Evolutionary conservation across 352 stramenopile species (phyloP), one percentile per base, ranked within the genome.

Genomic region (Phytophthora tubulina): DNA sequence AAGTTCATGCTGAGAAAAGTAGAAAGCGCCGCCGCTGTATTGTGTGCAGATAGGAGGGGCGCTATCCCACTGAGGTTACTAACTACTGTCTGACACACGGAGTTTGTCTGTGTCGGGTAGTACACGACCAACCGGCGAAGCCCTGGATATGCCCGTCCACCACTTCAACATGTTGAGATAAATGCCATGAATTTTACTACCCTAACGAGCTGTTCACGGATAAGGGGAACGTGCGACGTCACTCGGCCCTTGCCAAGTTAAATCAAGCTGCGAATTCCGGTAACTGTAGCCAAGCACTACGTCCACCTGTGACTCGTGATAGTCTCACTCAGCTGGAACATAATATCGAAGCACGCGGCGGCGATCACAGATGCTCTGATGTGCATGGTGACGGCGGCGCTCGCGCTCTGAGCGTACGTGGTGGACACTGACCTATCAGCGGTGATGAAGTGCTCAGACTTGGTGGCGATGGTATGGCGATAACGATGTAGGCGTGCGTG

Each of bases 51-150:
- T 48, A 27, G 38, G 55, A 44, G 33, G 55, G 56, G 3, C 44
- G 32, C 31, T 63, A 54, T 54, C 56, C 56, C 6, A 63, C 56
- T 10, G 44, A 63, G n/a, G 56, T 63, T 3, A 63, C 32, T 3
- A 54, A 50, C 10, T 55, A 54, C n/a, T 54, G 56, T 42, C 42
- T 63, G 15, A 30, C 42, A 1, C 42, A 54, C n/a, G 32, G 56
- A 46, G n/a, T 46, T 1, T 53, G 31, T 30, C 11, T 63, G 17
- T 63, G 31, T 8, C 42, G 42, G 3, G 17, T 51, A 13, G 56
- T 63, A 4, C 51, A 58, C 35, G 15, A 46, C 35, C n/a, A 11
- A 1, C 51, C 32, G 6, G 51, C n/a, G 8, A 15, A 50, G n/a
- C 32, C 56, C 0, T 63, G n/a, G 41, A 63, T 63, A n/a, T 48